Base-by-base conservation (phyloP, 345 rosid species). In the Sisymbrium altissimum region DNA sequence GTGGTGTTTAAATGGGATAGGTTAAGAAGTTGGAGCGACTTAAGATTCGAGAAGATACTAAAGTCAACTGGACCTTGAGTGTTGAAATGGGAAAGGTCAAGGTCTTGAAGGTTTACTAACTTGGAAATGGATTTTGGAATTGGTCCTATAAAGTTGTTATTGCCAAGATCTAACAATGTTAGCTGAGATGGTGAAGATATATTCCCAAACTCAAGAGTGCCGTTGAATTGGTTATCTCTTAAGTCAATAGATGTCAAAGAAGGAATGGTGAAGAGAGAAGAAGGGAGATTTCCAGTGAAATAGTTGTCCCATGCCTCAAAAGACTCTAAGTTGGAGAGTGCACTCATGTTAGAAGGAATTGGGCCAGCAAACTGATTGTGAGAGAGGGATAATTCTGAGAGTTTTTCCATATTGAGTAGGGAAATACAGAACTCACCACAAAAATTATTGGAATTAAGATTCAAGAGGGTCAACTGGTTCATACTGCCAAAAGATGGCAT, bases 21-120 rank as follows among this genome's bases (percentile, higher is more conserved):
- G 30, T 32, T 14, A 13, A 74, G 4, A 23, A 23, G 11, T 23
- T 7, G 10, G 4, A 65, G 52, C 0, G 1, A 19, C 64, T 72
- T 7, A 62, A 70, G 48, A 64, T 76, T 9, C 56, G 56, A 44
- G 64, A 36, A 52, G 74, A 81, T 25, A 29, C 41, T 44, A 7
- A 55, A 10, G 19, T 55, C 73, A 27, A 29, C 32, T 10, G 55
- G 10, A 0, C 54, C 40, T 29, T 64, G 40, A 13, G 68, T 64
- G 68, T 64, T 64, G 2, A 64, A 45, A 44, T 12, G 9, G 14
- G 68, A 64, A 64, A 64, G 25, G 33, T 52, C 33, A 52, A 52
- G 57, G 33, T 11, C 33, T 52, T 52, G 33, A 52, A 52, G 57
- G 33, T 52, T 52, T 11, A 52, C 15, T 25, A 52, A 52, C 5